Evolutionary conservation across 441 rosid species (phyloP), one percentile per base, ranked within the genome.

Genomic region (Brassica hybrid): DNA sequence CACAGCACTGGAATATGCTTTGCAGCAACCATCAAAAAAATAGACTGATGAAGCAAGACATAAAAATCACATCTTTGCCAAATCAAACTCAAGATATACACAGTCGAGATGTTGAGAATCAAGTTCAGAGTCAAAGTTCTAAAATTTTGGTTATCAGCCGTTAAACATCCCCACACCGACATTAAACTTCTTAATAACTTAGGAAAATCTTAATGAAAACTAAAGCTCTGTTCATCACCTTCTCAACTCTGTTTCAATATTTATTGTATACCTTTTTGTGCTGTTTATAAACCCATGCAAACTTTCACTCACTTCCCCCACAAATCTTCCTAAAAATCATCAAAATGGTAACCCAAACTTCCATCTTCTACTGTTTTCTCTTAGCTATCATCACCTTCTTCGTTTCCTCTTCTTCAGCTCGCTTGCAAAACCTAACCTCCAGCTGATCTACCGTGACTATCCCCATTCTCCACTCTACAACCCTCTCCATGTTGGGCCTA

Each of bases 231-330:
- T 67, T 12, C 63, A 52, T 64, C 41, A 18, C 60, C 18, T 48
- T 14, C 17, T 60, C n/a, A 58, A 73, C 76, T 74, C 66, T 43
- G 81, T 76, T 82, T 45, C 76, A 21, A 65, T 30, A 72, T 71
- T 57, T 70, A 10, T 16, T 7, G 7, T 7, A 25, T 6, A 72
- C 67, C 75, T 50, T 17, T 2, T 14, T 74, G 0, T 54, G 75
- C 45, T 7, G 14, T 62, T 67, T 62, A 79, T 61, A 73, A 61
- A 69, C 78, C 7, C 70, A 41, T 3, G 13, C 61, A 7, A 63
- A 11, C 19, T 25, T 16, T 68, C 71, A 61, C 38, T 54, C 57
- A 3, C 14, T 67, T 5, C 45, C 60, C 8, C 7, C 5, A 56
- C 18, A 63, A 61, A 14, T 0, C 36, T 54, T 36, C 32, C 14